Evolutionary conservation across 2,329 filamentous ascomycete genomes (phyloP).

Genomic region (Penicillium verrucosum): DNA sequence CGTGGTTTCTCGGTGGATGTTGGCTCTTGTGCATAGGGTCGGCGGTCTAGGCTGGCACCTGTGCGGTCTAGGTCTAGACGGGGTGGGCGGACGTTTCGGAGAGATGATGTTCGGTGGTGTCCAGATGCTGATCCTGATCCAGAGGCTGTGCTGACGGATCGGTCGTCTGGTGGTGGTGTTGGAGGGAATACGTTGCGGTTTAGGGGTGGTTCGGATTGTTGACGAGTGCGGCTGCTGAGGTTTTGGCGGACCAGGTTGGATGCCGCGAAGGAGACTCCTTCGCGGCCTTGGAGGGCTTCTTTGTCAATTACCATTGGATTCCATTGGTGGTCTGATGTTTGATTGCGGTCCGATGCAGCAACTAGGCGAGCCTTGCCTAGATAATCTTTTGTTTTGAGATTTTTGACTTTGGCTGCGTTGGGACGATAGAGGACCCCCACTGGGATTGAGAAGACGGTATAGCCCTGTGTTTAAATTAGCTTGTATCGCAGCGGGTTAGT

Average conservation of each 20-base stretch:
- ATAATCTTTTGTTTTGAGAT: slow-evolving; percentile 96
- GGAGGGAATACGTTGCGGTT: slow-evolving; percentile 85
- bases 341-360: slow-evolving; percentile 76
- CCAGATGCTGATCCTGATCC: slow-evolving; percentile 20
- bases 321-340: slow-evolving; percentile 67
- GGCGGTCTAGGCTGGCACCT: slow-evolving; percentile 34
- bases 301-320: slow-evolving; percentile 68
- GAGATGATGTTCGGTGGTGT: slow-evolving; percentile 46
- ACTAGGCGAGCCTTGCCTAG: slow-evolving; percentile 93
- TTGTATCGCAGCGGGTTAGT: background rate
- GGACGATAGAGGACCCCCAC: slow-evolving; percentile 93
- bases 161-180: slow-evolving; percentile 93
- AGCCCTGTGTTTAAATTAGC: slow-evolving; percentile 59
- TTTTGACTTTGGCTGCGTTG: slow-evolving; percentile 97
- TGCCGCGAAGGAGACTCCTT: slow-evolving; percentile 86
- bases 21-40: slow-evolving; percentile 14
- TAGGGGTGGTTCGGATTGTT: slow-evolving; percentile 79
- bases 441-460: slow-evolving; percentile 97
- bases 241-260: slow-evolving; percentile 89
- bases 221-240: slow-evolving; percentile 68
- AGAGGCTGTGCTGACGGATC: slow-evolving; percentile 52
- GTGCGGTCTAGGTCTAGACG: slow-evolving; percentile 43
- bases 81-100: slow-evolving; percentile 47
- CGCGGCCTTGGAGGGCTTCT: slow-evolving; percentile 65
- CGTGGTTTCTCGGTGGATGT: slow-evolving; percentile 38